Evolutionary conservation across 495 filamentous ascomycete genomes (phyloP), one percentile per base, ranked within the genome.

Genomic region (Xylaria longipes): DNA sequence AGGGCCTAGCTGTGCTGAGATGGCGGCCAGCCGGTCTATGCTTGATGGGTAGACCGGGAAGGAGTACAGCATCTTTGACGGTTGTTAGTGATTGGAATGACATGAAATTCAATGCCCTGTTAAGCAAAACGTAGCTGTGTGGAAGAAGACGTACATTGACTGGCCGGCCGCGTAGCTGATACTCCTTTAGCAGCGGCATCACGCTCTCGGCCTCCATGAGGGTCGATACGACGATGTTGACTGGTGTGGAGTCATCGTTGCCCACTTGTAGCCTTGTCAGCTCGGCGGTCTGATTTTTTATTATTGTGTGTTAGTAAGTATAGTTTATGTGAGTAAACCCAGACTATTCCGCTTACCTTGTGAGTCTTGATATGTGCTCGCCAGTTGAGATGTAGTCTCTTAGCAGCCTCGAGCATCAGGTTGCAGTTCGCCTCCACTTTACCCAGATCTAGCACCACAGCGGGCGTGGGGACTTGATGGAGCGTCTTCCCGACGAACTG

Each of bases 351-450:
- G 52, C 76, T 60, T 77, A 91, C 93, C 82, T 97, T 97, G 77
- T 97, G 94, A 29, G 93, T 93, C 75, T 97, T 97, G 67, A 96
- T 89, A 80, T 97, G 94, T 7, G 92, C 89, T 67, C 94, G 83
- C 82, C 94, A 97, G 31, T 86, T 87, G 29, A 95, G 83, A 1
- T 84, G 84, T 5, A 95, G 83, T 43, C 77, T 72, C 56, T 85
- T 75, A 5, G 87, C 85, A 0, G 91, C 88, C 62, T 89, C 81
- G 17, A 94, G 87, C 91, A 97, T 95, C 62, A 88, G 82, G 68
- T 84, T 79, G 79, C 93, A 97, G 76, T 97, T 95, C 20, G 83
- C 82, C 39, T 85, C 82, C 39, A 94, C 80, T 58, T 92, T 89
- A 33, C 88, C 89, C 4, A 86, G 72, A 81, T 97, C 93, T 9